Evolutionary conservation across 306 rosid species (phyloP).

Genomic region (Acacia acuminata): DNA sequence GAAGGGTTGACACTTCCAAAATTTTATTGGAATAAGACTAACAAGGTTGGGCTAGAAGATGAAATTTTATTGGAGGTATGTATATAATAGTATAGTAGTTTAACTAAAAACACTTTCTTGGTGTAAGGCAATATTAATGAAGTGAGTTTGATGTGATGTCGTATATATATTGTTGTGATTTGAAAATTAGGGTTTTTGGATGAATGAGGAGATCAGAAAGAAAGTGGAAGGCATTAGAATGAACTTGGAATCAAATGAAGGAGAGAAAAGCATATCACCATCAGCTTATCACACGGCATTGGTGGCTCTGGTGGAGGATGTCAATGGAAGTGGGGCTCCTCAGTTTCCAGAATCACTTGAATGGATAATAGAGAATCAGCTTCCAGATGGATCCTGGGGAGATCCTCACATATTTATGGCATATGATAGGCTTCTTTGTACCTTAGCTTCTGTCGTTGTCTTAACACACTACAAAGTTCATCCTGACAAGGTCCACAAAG

Average conservation of each 20-base stretch:
- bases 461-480: slow-evolving; percentile 48
- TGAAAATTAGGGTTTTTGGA: neutral
- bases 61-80: neutral
- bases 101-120: neutral
- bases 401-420: slow-evolving; percentile 43
- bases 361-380: slow-evolving; percentile 65
- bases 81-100: neutral
- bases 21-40: neutral
- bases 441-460: slow-evolving; percentile 59
- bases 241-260: slow-evolving; percentile 48
- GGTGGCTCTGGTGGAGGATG: slow-evolving; percentile 55
- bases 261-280: slow-evolving; percentile 53
- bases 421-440: slow-evolving; percentile 59
- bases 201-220: slow-evolving; percentile 37
- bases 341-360: slow-evolving; percentile 53
- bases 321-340: slow-evolving; percentile 41
- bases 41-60: neutral
- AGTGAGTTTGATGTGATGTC: neutral
- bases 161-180: neutral
- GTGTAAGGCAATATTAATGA: neutral
- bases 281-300: slow-evolving; percentile 75
- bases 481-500: slow-evolving; percentile 47
- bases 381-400: slow-evolving; percentile 71
- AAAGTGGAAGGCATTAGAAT: slow-evolving; percentile 39
- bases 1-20: neutral